Evolutionary conservation across 2,329 filamentous ascomycete genomes (phyloP).

Genomic region (Gaeumannomyces sp.): DNA sequence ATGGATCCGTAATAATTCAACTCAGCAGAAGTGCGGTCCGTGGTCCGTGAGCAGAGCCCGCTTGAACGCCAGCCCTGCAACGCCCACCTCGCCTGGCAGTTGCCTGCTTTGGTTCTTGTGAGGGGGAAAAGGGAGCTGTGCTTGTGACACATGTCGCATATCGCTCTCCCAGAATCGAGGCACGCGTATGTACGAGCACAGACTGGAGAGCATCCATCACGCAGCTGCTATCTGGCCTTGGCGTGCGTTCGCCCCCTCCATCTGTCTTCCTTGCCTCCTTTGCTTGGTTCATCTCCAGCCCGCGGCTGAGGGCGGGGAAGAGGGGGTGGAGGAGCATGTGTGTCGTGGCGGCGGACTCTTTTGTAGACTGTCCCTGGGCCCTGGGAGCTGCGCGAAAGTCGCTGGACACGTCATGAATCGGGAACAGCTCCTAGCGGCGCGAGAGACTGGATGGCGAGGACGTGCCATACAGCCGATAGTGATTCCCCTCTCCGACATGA

Average conservation of each 20-base stretch:
- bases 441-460: conserved; percentile 3
- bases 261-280: neutral
- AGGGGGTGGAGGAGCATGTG: neutral
- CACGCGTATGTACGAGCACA: neutral
- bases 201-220: neutral
- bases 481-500: neutral
- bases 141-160: neutral
- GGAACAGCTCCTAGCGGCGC: neutral
- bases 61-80: neutral
- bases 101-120: neutral
- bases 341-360: neutral
- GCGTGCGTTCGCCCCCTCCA: neutral
- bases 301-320: neutral
- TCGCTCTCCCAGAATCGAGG: neutral
- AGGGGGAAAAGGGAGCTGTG: neutral
- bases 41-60: neutral
- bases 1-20: neutral
- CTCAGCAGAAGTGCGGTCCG: neutral
- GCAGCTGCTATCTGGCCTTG: neutral
- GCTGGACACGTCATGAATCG: conserved; percentile 1
- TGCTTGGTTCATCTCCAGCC: neutral
- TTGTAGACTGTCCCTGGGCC: neutral
- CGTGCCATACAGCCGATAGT: neutral
- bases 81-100: neutral
- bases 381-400: neutral